Percentiles rank a stretch among this genome's conserved stretches.
phyloP scores from a whole-genome alignment of 352 stramenopile species.

The Globisporangium paddicum region DNA sequence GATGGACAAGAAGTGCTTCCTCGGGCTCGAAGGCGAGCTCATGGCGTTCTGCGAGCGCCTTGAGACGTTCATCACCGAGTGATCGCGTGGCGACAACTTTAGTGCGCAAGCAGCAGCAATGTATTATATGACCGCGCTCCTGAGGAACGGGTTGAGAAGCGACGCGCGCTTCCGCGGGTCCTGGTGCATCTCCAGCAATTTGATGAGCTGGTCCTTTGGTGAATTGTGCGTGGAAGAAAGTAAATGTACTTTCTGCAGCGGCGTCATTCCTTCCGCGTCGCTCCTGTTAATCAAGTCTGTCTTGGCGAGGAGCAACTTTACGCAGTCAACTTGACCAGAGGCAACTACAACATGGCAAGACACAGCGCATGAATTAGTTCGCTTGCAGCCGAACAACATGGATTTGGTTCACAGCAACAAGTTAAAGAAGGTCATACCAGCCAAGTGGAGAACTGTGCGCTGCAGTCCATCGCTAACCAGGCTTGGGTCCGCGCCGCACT shows the following conservation, averaged over 20 bases:
- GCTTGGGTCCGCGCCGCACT: conserved; percentile 4
- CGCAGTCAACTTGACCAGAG: not conserved
- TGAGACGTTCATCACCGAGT: conserved; percentile 6
- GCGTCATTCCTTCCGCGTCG: conserved; percentile 5
- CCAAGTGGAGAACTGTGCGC: conserved; percentile 3
- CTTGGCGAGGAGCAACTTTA: conserved; percentile 6
- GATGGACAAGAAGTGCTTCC: conserved; percentile 49
- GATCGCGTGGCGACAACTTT: not conserved
- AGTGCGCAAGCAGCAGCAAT: not conserved
- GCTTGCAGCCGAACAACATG: not conserved
- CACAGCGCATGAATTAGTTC: not conserved
- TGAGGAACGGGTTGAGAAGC: conserved; percentile 6
- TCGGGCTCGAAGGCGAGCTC: conserved; percentile 26
- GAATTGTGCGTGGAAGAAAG: not conserved
- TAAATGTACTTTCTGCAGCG: conserved; percentile 8
- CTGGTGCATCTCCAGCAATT: conserved; percentile 6
- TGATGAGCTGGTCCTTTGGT: conserved; percentile 2
- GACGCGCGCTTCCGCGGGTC: not conserved
- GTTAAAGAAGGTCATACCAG: not conserved
- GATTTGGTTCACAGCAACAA: not conserved
- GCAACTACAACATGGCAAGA: not conserved
- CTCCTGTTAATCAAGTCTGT: conserved; percentile 1
- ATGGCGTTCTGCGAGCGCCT: conserved; percentile 34
- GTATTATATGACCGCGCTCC: not conserved
- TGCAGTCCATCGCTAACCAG: not conserved